Percentiles rank a stretch among this genome's conserved stretches.
Evolutionary conservation across 2,329 filamentous ascomycete species (phyloP).

Genomic region (Sclerotinia minor): DNA sequence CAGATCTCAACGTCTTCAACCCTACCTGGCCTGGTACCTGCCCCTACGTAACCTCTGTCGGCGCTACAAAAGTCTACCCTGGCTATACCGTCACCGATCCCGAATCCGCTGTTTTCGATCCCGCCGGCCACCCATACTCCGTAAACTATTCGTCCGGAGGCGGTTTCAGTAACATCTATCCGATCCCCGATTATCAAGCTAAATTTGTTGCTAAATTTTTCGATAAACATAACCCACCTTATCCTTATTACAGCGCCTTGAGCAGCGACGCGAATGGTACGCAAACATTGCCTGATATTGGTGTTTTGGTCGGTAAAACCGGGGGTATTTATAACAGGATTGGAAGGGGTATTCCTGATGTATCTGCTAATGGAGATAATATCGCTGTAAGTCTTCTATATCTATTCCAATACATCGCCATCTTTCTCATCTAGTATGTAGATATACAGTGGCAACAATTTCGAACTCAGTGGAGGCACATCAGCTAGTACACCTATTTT

Average conservation of each 20-base stretch:
- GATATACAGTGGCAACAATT: conserved; percentile 28
- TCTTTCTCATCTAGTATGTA: neutral
- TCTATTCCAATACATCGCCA: neutral
- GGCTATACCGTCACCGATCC: conserved; percentile 44
- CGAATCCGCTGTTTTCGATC: conserved; percentile 36
- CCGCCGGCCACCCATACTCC: conserved; percentile 26
- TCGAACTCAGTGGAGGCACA: conserved; percentile 48
- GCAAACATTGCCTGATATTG: conserved; percentile 28
- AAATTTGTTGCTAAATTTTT: conserved; percentile 47
- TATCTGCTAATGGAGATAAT: conserved; percentile 40
- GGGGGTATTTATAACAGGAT: conserved; percentile 31
- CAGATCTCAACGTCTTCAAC: conserved; percentile 53
- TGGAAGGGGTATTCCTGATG: conserved; percentile 47
- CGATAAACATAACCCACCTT: conserved; percentile 34
- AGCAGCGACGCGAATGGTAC: conserved; percentile 28
- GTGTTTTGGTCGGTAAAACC: conserved; percentile 25
- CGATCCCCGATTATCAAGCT: conserved; percentile 47
- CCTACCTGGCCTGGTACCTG: conserved; percentile 47
- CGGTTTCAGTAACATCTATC: conserved; percentile 51
- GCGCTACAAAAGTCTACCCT: conserved; percentile 39
- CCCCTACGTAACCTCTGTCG: conserved; percentile 47
- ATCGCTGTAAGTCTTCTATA: conserved; percentile 33
- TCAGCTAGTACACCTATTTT: conserved; percentile 52
- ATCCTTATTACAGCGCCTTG: conserved; percentile 31
- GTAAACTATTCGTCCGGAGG: conserved; percentile 45